A percentile compares a stretch with the other conserved stretches of the same genome.
Conservation (phyloP, 23 red algal species). For the Porphyridium purpureum region DNA sequence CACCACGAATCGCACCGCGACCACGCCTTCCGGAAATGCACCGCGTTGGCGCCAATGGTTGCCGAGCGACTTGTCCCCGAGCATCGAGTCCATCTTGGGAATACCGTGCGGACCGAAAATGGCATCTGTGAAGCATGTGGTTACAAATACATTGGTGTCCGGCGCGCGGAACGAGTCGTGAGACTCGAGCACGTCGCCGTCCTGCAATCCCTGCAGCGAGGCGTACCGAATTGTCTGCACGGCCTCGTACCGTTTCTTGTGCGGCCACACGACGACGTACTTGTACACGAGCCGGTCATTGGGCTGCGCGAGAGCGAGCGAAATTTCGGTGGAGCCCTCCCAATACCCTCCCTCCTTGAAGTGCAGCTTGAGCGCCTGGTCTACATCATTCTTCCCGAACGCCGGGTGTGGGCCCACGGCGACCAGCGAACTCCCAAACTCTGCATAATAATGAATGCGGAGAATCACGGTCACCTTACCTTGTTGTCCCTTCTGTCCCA, state of each 20-base stretch:
- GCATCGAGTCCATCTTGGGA: not conserved
- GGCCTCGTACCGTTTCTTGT: not conserved
- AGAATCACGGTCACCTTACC: not conserved
- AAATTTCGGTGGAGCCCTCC: not conserved
- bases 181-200: not conserved
- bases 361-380: not conserved
- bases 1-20: not conserved
- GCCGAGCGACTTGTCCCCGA: not conserved
- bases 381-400: not conserved
- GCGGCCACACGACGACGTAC: not conserved
- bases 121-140: not conserved
- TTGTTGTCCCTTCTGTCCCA: no score
- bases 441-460: not conserved
- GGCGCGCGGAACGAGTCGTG: not conserved
- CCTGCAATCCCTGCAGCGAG: not conserved
- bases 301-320: no score
- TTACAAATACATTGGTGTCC: not conserved
- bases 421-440: not conserved
- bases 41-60: not conserved
- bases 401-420: not conserved
- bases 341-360: not conserved
- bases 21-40: not conserved
- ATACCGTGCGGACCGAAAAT: not conserved
- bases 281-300: constrained; percentile 1
- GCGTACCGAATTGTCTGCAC: not conserved